These are phyloP conservation scores for Camillea tinctor DNA, from an alignment of 2,329 filamentous ascomycete species.

Conservation along the genomic window DNA sequence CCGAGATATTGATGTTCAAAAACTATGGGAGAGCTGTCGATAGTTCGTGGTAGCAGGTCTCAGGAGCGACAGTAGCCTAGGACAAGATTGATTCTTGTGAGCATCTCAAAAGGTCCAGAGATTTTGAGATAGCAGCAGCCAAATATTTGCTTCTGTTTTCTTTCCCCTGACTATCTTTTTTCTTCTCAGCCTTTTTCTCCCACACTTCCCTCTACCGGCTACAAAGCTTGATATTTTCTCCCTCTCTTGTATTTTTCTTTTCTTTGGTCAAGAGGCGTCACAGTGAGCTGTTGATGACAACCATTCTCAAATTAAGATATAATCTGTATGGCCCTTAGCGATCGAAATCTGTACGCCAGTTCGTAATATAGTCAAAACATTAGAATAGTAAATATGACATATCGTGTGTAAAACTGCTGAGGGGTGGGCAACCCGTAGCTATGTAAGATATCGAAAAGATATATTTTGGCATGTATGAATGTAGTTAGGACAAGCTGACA, in stretches of 20 bases:
- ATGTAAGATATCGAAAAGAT: neutral
- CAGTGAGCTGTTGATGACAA: neutral
- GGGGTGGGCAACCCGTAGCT: neutral
- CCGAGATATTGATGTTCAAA: slow-evolving; percentile 16
- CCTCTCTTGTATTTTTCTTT: neutral
- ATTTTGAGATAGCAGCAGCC: neutral
- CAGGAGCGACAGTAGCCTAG: slow-evolving; percentile 4
- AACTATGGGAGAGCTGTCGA: slow-evolving; percentile 15
- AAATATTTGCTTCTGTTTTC: neutral
- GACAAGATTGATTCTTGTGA: slow-evolving; percentile 8
- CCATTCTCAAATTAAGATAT: neutral
- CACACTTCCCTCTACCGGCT: neutral
- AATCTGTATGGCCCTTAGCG: neutral
- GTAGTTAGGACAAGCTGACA: neutral
- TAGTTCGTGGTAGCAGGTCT: slow-evolving; percentile 15
- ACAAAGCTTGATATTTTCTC: neutral
- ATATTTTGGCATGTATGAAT: neutral
- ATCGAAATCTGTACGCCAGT: neutral
- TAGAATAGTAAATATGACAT: slow-evolving; percentile 13
- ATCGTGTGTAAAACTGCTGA: neutral
- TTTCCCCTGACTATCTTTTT: neutral
- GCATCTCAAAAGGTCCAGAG: slow-evolving; percentile 5
- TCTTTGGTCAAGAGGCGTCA: neutral
- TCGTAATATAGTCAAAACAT: neutral
- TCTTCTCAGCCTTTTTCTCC: neutral